A percentile compares a stretch with the other conserved stretches of the same genome.
Conservation (phyloP, 768 basidiomycete species). For the Tricholoma sp. region DNA sequence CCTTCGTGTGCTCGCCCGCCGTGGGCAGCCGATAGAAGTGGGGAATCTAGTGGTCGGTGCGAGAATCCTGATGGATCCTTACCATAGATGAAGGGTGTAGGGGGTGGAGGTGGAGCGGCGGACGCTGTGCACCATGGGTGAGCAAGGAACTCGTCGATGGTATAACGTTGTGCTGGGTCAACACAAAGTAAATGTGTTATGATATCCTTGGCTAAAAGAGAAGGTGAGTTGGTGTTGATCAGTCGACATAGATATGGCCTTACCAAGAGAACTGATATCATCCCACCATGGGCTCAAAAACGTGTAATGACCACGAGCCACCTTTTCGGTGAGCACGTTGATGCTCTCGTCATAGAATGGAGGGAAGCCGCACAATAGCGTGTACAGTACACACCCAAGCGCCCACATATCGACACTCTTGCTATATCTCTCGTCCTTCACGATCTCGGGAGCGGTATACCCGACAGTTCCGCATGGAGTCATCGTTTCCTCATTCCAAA, state of each 20-base stretch:
- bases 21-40: conserved; percentile 75
- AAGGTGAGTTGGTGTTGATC: neutral
- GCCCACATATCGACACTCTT: conserved; percentile 99
- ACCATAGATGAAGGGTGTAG: conserved; percentile 54
- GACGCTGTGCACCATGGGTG: conserved; percentile 91
- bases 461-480: conserved; percentile 99
- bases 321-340: conserved; percentile 96
- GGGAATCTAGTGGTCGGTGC: conserved; percentile 74
- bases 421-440: conserved; percentile 95
- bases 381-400: conserved; percentile 97
- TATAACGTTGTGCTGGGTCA: conserved; percentile 92
- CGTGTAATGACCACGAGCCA: conserved; percentile 94
- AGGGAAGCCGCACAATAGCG: conserved; percentile 93
- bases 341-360: conserved; percentile 99
- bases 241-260: conserved; percentile 8
- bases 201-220: conserved; percentile 80
- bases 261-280: conserved; percentile 80
- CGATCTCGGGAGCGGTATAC: conserved; percentile 98
- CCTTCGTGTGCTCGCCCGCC: conserved; percentile 66
- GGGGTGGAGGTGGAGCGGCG: conserved; percentile 56
- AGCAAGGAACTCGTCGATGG: conserved; percentile 94
- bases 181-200: conserved; percentile 94
- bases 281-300: conserved; percentile 99
- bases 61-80: conserved; percentile 26
- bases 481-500: conserved; percentile 99